phyloP scores from a whole-genome alignment of 768 basidiomycete genomes.

The Hypholoma sublateritium region DNA sequence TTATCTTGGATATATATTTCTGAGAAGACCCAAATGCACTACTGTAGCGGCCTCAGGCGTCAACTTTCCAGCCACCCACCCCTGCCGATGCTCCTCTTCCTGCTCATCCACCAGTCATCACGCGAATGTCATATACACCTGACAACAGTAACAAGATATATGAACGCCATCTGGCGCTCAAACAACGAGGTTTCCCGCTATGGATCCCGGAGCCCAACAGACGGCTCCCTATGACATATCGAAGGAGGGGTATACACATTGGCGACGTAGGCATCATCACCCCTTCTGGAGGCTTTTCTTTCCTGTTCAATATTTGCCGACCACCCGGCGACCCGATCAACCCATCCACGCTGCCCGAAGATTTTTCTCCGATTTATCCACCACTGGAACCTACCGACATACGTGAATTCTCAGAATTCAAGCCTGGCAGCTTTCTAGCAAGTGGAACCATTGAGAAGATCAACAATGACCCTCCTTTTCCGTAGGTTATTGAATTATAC shows the following conservation, averaged over 20 bases:
- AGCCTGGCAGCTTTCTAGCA: slow-evolving; percentile 7
- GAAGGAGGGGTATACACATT: slow-evolving; percentile 9
- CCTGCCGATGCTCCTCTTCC: not conserved
- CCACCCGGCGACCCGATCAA: slow-evolving; percentile 14
- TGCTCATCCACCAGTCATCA: not conserved
- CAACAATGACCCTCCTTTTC: not conserved
- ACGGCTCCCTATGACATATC: slow-evolving; percentile 10
- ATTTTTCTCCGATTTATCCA: slow-evolving; percentile 11
- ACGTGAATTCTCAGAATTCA: slow-evolving; percentile 8
- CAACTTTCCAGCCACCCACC: not conserved
- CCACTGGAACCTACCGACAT: slow-evolving; percentile 1
- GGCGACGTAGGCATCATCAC: slow-evolving; percentile 21
- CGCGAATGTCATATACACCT: not conserved
- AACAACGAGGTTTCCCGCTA: slow-evolving; percentile 13
- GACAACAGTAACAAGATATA: slow-evolving; percentile 10
- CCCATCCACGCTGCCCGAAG: slow-evolving; percentile 1
- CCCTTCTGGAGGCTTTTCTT: slow-evolving; percentile 10
- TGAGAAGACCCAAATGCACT: not conserved
- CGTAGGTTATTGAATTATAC: not conserved
- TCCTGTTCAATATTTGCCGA: slow-evolving; percentile 17
- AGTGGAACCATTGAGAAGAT: slow-evolving; percentile 6
- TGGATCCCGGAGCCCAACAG: slow-evolving; percentile 16
- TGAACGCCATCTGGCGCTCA: slow-evolving; percentile 8
- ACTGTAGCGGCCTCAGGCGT: not conserved
- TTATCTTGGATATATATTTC: not conserved